Conservation (phyloP, 345 rosid species). For the Eucalyptus lansdowneana region DNA sequence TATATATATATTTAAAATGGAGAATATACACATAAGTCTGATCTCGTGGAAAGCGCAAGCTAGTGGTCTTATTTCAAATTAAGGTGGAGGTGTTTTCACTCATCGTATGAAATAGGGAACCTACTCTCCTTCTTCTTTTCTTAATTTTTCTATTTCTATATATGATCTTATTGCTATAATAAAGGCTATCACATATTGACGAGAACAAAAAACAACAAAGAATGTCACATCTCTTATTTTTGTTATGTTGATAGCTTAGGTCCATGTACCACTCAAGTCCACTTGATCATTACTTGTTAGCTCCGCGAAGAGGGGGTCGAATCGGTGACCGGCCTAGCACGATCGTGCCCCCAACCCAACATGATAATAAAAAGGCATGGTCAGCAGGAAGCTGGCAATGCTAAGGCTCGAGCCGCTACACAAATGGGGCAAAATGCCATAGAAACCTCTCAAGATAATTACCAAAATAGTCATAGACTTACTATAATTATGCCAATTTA, state of each 20-base stretch:
- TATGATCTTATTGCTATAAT: no score
- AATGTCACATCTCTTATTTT: no score
- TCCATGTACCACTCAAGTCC: neutral
- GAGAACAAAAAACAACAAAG: no score
- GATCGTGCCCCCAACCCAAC: neutral
- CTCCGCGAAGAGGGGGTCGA: neutral
- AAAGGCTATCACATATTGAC: no score
- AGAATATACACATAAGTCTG: neutral
- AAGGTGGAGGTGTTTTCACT: neutral
- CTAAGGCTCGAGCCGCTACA: neutral
- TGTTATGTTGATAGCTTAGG: neutral
- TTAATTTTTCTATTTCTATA: no score
- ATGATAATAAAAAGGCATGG: neutral
- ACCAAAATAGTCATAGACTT: fast-evolving
- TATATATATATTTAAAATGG: neutral
- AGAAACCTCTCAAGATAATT: neutral
- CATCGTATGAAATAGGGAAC: neutral
- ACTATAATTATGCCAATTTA: fast-evolving
- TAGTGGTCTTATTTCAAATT: neutral
- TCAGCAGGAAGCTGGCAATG: neutral
- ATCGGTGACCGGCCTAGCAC: neutral
- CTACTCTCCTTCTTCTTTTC: no score
- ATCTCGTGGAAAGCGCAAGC: neutral
- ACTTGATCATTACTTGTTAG: neutral
- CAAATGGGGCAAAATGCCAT: neutral